phyloP scores from a whole-genome alignment of 208 protist genomes.

The Histomonas meleagridis region DNA sequence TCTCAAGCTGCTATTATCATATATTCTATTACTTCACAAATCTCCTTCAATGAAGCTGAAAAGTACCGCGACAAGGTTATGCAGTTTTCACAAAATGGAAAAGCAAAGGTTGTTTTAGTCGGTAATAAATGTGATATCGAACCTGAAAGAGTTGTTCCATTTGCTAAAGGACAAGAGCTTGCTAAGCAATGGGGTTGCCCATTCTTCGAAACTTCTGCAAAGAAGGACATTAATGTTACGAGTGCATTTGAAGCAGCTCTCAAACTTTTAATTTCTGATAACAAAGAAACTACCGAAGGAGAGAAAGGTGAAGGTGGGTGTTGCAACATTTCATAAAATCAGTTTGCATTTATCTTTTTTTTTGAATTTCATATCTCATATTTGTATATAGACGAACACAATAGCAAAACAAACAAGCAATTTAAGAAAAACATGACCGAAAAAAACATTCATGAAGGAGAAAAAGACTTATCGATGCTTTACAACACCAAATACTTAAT shows the following conservation, averaged over 20 bases:
- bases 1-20: background rate
- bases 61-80: background rate
- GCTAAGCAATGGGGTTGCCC: conserved; percentile 51
- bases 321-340: too few relatives aligned
- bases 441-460: too few relatives aligned
- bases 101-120: background rate
- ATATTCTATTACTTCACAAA: conserved; percentile 26
- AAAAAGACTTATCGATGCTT: too few relatives aligned
- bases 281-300: too few relatives aligned
- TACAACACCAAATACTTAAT: too few relatives aligned
- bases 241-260: background rate
- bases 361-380: too few relatives aligned
- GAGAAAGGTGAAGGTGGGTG: too few relatives aligned
- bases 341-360: too few relatives aligned
- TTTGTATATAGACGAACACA: too few relatives aligned
- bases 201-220: conserved; percentile 61
- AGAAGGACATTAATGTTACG: conserved; percentile 61
- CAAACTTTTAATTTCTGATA: background rate
- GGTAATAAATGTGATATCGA: background rate
- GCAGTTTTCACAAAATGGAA: background rate
- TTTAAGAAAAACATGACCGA: too few relatives aligned
- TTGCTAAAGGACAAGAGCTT: background rate
- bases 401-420: too few relatives aligned
- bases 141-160: background rate
- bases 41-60: conserved; percentile 29